Percentiles rank a stretch among this genome's conserved stretches.
These are phyloP conservation scores for Tephrocybe sp. DNA, from an alignment of 768 basidiomycete genomes.

Conservation along the genomic window DNA sequence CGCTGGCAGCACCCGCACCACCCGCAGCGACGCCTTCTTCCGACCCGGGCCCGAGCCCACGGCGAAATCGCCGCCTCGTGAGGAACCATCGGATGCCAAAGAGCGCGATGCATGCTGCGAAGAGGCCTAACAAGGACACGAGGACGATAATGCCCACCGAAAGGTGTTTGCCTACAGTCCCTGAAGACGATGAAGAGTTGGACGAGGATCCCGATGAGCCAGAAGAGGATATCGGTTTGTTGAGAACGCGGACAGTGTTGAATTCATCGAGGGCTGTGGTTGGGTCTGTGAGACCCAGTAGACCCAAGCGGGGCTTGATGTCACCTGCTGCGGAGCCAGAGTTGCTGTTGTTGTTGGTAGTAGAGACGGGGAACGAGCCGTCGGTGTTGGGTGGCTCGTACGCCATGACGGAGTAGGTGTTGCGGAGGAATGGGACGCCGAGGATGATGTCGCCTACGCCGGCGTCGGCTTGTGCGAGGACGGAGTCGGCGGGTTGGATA, in stretches of 20 bases:
- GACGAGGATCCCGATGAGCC: too few relatives aligned
- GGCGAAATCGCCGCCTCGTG: constrained; percentile 33
- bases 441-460: constrained; percentile 68
- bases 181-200: too few relatives aligned
- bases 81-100: constrained; percentile 56
- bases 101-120: constrained; percentile 49
- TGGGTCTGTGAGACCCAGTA: constrained; percentile 62
- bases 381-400: constrained; percentile 27
- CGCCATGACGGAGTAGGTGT: constrained; percentile 74
- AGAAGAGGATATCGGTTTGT: constrained; percentile 45
- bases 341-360: neutral
- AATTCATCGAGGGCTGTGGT: constrained; percentile 65
- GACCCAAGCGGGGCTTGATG: constrained; percentile 50
- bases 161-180: constrained; percentile 29
- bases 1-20: constrained; percentile 16
- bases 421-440: constrained; percentile 76
- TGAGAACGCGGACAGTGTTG: constrained; percentile 62
- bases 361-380: neutral
- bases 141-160: constrained; percentile 64
- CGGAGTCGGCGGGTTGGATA: constrained; percentile 54
- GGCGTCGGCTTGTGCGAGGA: constrained; percentile 32
- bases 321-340: constrained; percentile 9
- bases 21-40: constrained; percentile 6
- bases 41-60: neutral
- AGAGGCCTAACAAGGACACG: constrained; percentile 55